Percentiles rank a stretch among this genome's conserved stretches.
Evolutionary conservation across 2,329 filamentous ascomycete species (phyloP).

Genomic region (Clonostachys rhizophaga): DNA sequence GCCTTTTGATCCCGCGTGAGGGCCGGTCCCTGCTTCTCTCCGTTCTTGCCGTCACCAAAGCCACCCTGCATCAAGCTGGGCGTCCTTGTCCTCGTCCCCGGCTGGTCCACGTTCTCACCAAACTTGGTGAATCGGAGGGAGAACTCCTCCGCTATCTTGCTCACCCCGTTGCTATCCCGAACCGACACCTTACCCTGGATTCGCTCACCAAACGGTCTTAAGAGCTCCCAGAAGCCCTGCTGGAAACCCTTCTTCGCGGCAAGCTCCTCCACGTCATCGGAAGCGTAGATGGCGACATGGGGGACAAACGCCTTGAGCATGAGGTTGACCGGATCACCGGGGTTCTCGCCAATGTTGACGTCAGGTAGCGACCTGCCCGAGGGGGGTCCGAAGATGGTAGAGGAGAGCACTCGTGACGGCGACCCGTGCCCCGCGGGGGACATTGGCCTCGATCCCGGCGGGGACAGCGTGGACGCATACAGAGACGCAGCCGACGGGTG

Average conservation of each 20-base stretch:
- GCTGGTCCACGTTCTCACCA: constrained; percentile 50
- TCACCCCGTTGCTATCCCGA: constrained; percentile 82
- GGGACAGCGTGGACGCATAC: constrained; percentile 63
- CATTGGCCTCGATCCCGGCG: constrained; percentile 61
- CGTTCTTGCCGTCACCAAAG: constrained; percentile 15
- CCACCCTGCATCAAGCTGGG: background rate
- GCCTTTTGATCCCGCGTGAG: constrained; percentile 19
- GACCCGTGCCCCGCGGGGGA: constrained; percentile 60
- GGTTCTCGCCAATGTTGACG: constrained; percentile 31
- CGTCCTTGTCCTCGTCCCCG: constrained; percentile 42
- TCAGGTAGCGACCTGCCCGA: constrained; percentile 38
- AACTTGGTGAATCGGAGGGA: constrained; percentile 79
- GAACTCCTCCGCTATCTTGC: constrained; percentile 83
- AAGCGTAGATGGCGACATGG: constrained; percentile 83
- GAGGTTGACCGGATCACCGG: constrained; percentile 55
- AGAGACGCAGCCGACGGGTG: constrained; percentile 57
- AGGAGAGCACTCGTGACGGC: constrained; percentile 49
- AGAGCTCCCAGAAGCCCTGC: constrained; percentile 75
- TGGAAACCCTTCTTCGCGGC: constrained; percentile 79
- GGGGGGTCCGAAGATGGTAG: constrained; percentile 51
- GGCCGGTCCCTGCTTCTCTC: constrained; percentile 26
- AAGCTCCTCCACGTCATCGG: constrained; percentile 77
- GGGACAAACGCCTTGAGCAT: constrained; percentile 85
- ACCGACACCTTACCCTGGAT: constrained; percentile 86
- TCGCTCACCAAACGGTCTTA: constrained; percentile 87